These are phyloP conservation scores for Diaporthe sp. DNA, from an alignment of 2,329 filamentous ascomycete genomes.

Conservation along the genomic window DNA sequence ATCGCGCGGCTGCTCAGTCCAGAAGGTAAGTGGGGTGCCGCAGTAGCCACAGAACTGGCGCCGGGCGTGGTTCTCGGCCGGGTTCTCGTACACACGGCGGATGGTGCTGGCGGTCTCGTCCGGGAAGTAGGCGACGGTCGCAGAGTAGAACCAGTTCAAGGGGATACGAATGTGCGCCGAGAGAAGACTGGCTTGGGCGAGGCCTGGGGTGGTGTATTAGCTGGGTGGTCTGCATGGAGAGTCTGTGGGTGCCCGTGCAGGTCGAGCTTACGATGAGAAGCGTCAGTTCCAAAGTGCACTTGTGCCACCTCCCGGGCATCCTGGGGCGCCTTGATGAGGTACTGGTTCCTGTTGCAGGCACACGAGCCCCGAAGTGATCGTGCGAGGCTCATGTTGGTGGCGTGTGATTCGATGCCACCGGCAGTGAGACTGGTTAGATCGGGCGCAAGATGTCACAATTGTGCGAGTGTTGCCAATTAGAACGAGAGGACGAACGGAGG, in stretches of 20 bases:
- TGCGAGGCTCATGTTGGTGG: constrained; percentile 58
- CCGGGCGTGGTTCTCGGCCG: constrained; percentile 69
- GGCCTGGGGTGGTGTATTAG: constrained; percentile 60
- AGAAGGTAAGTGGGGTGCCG: constrained; percentile 86
- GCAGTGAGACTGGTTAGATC: background rate
- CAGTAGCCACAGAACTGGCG: constrained; percentile 94
- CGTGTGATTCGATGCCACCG: background rate
- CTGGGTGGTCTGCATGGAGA: background rate
- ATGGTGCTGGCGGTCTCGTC: constrained; percentile 81
- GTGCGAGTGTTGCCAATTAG: background rate
- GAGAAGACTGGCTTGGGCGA: constrained; percentile 78
- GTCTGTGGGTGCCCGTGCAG: background rate
- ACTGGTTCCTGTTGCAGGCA: constrained; percentile 88
- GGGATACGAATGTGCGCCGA: constrained; percentile 88
- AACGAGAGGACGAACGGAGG: background rate
- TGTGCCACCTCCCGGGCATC: constrained; percentile 69
- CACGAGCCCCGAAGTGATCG: constrained; percentile 81
- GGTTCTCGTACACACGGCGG: constrained; percentile 75
- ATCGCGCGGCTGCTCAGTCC: constrained; percentile 79
- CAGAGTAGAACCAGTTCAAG: constrained; percentile 83
- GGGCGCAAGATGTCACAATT: background rate
- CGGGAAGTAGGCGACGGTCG: constrained; percentile 80
- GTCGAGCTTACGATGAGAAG: constrained; percentile 76
- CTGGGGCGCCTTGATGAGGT: constrained; percentile 79
- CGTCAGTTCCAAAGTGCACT: constrained; percentile 82